Base-by-base conservation (phyloP, 331 rosid species). In the Pyracantha coccinea region DNA sequence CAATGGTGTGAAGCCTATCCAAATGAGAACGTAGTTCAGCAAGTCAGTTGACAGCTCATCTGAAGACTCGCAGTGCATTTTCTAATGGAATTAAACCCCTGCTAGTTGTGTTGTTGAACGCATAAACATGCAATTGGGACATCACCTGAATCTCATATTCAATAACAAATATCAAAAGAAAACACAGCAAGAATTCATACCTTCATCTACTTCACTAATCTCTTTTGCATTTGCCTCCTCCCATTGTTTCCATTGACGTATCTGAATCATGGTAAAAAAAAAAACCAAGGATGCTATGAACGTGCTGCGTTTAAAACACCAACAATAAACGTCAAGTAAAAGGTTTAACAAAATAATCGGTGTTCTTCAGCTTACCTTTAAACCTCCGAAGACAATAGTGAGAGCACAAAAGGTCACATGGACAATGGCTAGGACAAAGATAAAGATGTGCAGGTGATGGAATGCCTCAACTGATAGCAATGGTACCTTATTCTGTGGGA, bases 401-500 rank as follows among this genome's bases (percentile, higher is more conserved):
- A 86, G 78, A 70, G 75, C 90, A 54, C 88, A 83, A 68, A 83
- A 86, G 60, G 81, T 76, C 61, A 86, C 90, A 45, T 86, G 90
- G 69, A 83, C 88, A 24, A 86, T 75, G 38, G 88, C 90, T 6
- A 86, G 83, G 75, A 83, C 80, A 69, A 86, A 86, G 78, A 86
- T 86, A 68, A 86, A 83, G 75, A 86, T 86, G 44, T 83, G 90
- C 67, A 86, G 79, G 71, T 86, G 90, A 71, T 86, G 90, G 55
- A 83, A 58, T 6, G 84, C 90, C 50, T 82, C 84, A 23, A 66
- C 66, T 33, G 90, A 86, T 73, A 86, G 61, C 28, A 86, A 27
- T 29, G 89, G 89, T 10, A 78, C 89, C 73, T 80, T 80, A 55
- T 53, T 21, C 89, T 86, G 85, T 27, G 44, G 41, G 65, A 27